Conservation (phyloP, 495 filamentous ascomycete species). For the Neurospora africana region DNA sequence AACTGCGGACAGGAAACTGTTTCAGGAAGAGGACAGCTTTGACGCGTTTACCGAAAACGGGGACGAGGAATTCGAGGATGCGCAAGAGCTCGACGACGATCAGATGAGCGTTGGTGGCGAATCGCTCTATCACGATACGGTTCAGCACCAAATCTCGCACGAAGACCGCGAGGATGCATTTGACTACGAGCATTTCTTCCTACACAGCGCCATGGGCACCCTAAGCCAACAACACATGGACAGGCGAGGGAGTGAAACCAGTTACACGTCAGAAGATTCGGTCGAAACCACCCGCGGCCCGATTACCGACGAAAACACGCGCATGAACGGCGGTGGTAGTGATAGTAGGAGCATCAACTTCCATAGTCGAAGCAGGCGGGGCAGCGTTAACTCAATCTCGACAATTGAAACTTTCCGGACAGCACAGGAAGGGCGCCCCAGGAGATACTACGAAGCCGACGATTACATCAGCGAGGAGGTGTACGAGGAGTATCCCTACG, state of each 20-base stretch:
- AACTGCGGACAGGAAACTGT: background rate
- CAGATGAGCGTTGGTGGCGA: constrained; percentile 39
- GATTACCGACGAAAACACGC: constrained; percentile 2
- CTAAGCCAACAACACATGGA: constrained; percentile 36
- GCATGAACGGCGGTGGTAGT: background rate
- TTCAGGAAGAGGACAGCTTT: constrained; percentile 16
- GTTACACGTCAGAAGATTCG: constrained; percentile 56
- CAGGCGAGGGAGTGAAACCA: constrained; percentile 43
- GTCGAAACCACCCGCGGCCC: constrained; percentile 63
- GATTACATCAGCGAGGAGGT: constrained; percentile 5
- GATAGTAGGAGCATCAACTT: background rate
- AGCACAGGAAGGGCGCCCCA: constrained; percentile 53
- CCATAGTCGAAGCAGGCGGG: constrained; percentile 25
- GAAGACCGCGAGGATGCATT: constrained; percentile 96
- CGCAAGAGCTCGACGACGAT: constrained; percentile 19
- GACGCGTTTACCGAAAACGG: constrained; percentile 30
- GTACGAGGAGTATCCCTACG: constrained; percentile 8
- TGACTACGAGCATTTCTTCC: constrained; percentile 92
- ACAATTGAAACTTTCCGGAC: constrained; percentile 78
- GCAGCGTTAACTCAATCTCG: constrained; percentile 60
- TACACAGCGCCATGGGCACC: constrained; percentile 80
- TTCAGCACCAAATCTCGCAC: constrained; percentile 49
- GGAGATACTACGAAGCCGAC: constrained; percentile 16
- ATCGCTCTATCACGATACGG: constrained; percentile 47
- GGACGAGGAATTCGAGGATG: constrained; percentile 11